Base-by-base conservation (phyloP, 2,329 filamentous ascomycete genomes). In the Sporothrix humicola region DNA sequence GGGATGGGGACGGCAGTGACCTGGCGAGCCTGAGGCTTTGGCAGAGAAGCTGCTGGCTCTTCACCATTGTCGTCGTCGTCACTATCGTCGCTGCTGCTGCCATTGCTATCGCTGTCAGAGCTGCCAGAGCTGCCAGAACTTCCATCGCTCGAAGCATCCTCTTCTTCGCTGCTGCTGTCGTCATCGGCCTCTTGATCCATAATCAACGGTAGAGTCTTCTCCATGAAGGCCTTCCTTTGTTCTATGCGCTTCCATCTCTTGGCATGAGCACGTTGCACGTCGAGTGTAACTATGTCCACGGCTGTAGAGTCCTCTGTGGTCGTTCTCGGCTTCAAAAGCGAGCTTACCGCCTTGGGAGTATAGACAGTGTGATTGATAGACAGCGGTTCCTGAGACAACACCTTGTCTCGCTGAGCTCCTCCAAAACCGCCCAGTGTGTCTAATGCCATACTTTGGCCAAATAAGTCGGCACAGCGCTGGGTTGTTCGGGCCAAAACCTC, bases 391-490 rank as follows among this genome's bases (percentile, higher is more conserved):
- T 37, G 31, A 7, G 31, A 37, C 31, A 37, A 17, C 48, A 50
- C 48, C 48, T 15, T 17, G 13, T 17, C 56, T 8, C 8, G 13
- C 15, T 15, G 56, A 15, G 56, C 15, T 59, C 26, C 54, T 23
- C 54, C 23, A 1, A 56, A 48, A n/a, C 66, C 66, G n/a, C 9
- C 69, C 48, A 93, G 82, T 0, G 84, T 88, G 31, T 87, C 85
- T 73, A 94, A 85, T 1, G 84, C 82, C 88, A 96, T 94, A 31
- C 87, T 84, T 81, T 96, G 88, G 0, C 87, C 87, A 77, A 98
- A 97, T 0, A 97, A 83, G 63, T 88, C 84, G 2, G 92, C 89
- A 78, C 95, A 98, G 68, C 95, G 88, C 78, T 90, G 86, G 1
- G 92, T 88, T 0, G 94, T 88, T 44, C 93, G 88, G 71, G 90